Evolutionary conservation across 1,284 basidiomycete genomes (phyloP).

Genomic region (Fomitopsis pinicola): DNA sequence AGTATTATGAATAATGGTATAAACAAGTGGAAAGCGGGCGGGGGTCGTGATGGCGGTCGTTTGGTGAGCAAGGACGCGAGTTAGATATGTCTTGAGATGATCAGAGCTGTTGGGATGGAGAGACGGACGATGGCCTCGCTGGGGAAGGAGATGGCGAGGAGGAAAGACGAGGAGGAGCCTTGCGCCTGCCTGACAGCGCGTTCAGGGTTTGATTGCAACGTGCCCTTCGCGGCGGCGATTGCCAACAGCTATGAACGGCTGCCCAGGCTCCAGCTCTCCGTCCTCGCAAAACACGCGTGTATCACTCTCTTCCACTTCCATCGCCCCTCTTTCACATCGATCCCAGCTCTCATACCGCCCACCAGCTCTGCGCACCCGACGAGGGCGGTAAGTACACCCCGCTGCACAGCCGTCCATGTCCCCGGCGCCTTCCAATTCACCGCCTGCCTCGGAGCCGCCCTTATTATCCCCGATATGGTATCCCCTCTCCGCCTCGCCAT

Average conservation of each 20-base stretch:
- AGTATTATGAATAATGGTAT: slow-evolving; percentile 56
- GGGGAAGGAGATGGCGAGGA: slow-evolving; percentile 30
- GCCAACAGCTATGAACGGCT: slow-evolving; percentile 13
- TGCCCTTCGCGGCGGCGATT: slow-evolving; percentile 52
- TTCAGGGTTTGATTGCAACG: slow-evolving; percentile 69
- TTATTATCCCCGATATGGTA: background rate
- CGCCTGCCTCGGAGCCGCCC: background rate
- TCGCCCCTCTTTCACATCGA: slow-evolving; percentile 10
- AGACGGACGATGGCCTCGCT: slow-evolving; percentile 10
- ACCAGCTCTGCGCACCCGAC: background rate
- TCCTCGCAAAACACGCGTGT: slow-evolving; percentile 28
- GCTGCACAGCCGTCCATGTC: slow-evolving; percentile 1
- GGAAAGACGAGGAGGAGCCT: slow-evolving; percentile 36
- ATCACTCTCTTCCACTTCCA: slow-evolving; percentile 11
- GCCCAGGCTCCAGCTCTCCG: slow-evolving; percentile 4
- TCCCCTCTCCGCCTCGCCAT: background rate
- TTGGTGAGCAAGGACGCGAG: slow-evolving; percentile 28
- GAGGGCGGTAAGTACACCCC: background rate
- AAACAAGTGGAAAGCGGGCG: slow-evolving; percentile 46
- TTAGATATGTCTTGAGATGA: slow-evolving; percentile 24
- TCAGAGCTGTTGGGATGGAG: slow-evolving; percentile 2
- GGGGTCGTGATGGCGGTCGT: slow-evolving; percentile 42
- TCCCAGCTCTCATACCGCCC: background rate
- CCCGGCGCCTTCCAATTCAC: background rate
- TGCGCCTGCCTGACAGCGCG: slow-evolving; percentile 34